Percentiles rank a stretch among this genome's conserved stretches.
Evolutionary conservation across 148 eudicot species (phyloP).

Genomic region (Spergularia marina): DNA sequence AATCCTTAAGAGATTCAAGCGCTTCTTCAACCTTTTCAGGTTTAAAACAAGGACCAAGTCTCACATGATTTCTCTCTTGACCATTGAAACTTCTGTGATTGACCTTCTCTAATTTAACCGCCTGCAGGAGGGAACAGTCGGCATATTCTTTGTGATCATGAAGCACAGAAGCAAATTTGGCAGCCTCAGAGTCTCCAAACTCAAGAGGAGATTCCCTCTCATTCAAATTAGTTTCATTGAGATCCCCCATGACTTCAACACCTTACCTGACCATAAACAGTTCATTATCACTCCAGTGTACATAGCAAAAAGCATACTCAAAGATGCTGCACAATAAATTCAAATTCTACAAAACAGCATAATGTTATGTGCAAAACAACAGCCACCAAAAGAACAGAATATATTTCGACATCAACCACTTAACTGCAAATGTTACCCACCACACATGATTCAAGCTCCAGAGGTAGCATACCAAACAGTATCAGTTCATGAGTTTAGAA

Average conservation of each 20-base stretch:
- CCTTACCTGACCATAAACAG: too few species aligned
- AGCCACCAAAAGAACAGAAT: conserved; percentile 63
- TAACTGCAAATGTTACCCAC: conserved; percentile 40
- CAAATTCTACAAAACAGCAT: too few species aligned
- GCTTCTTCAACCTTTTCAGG: conserved; percentile 24
- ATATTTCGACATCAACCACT: conserved; percentile 49
- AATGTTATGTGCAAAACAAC: too few species aligned
- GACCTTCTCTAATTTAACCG: conserved; percentile 3
- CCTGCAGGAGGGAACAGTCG: conserved; percentile 23
- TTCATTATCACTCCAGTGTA: too few species aligned
- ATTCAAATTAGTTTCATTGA: conserved; percentile 39
- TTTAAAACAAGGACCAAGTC: conserved; percentile 29
- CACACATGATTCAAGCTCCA: conserved; percentile 48
- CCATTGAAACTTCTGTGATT: conserved; percentile 6
- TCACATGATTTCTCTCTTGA: conserved; percentile 9
- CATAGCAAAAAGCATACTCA: too few species aligned
- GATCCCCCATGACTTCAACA: conserved; percentile 49
- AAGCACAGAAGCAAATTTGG: conserved; percentile 14
- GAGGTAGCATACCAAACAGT: not conserved
- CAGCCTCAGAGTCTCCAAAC: conserved; percentile 25
- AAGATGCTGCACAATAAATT: too few species aligned
- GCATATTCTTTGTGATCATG: conserved; percentile 13
- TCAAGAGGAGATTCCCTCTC: conserved; percentile 73
- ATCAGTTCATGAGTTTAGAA: conserved; percentile 8
- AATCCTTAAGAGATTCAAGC: conserved; percentile 20